Base-by-base conservation (phyloP, 2,329 filamentous ascomycete genomes). In the Fusarium sp. region DNA sequence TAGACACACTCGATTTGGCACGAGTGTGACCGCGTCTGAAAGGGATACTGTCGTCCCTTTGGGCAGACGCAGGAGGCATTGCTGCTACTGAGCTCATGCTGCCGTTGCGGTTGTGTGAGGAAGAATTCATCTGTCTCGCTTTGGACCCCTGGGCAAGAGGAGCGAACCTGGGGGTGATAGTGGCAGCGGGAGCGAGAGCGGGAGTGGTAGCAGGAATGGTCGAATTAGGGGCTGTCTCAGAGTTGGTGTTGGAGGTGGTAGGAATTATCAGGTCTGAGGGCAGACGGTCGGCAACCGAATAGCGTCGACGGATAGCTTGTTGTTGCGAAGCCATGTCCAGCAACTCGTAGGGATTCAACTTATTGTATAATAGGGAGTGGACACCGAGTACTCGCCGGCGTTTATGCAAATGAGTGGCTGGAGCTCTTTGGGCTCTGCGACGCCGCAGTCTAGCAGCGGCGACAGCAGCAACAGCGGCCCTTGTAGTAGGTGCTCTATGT, bases 1-100 rank as follows among this genome's bases (percentile, higher is more conserved):
- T 69, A 21, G 86, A 87, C 15, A 85, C 79, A 26, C 83, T 82
- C 7, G 87, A 88, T 17, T 83, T 83, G 15, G 86, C 87, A 34
- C 86, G 84, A 54, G 82, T 80, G 46, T 75, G 73, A 10, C 84
- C 84, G 39, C 85, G 84, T 62, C 65, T 65, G 42, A 80, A 81
- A 43, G 80, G 78, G 15, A 78, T 74, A 11, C 75, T 74, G 60
- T 84, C 82, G 59, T 81, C 82, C 31, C 73, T 70, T 4, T 80
- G 77, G 28, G 78, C 73, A 8, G 81, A 79, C 17, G 82, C 80
- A 68, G 77, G 76, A 57, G 75, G 76, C 76, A 80, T 80, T 40
- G 71, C 65, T 42, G 55, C 61, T 57, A 67, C 59, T 53, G 70
- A 71, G 26, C 53, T 64, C 44, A 59, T 63, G 40, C 64, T 74